A percentile compares a stretch with the other conserved stretches of the same genome.
Evolutionary conservation across 2,329 filamentous ascomycete species (phyloP).

Genomic region (Exophiala sp.): DNA sequence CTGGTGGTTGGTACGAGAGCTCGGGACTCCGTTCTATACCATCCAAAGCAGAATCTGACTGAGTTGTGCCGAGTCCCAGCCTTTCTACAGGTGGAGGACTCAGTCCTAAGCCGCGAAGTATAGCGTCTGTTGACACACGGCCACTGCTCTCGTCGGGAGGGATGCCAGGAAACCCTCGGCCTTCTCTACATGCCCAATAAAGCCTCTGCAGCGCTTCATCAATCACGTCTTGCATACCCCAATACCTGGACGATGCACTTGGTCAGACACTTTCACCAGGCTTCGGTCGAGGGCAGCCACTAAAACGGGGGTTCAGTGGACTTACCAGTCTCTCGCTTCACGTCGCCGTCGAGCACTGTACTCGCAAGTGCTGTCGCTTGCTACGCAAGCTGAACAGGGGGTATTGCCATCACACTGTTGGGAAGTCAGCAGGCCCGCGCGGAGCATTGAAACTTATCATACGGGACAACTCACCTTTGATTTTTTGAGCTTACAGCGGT

Average conservation of each 20-base stretch:
- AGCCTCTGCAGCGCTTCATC: slow-evolving; percentile 23
- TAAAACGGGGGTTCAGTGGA: no score
- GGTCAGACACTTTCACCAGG: no score
- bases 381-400: slow-evolving; percentile 16
- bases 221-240: slow-evolving; percentile 20
- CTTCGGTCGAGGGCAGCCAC: no score
- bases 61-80: background rate
- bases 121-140: slow-evolving; percentile 21
- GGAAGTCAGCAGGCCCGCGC: background rate
- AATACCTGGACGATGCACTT: slow-evolving; percentile 13
- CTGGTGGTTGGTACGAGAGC: slow-evolving; percentile 16
- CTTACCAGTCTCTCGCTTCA: slow-evolving; percentile 23
- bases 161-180: slow-evolving; percentile 20
- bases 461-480: slow-evolving; percentile 12
- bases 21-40: background rate
- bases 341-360: slow-evolving; percentile 22
- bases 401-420: slow-evolving; percentile 20
- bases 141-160: slow-evolving; percentile 19
- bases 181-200: slow-evolving; percentile 22
- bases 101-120: slow-evolving; percentile 20
- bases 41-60: slow-evolving; percentile 12
- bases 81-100: slow-evolving; percentile 16
- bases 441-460: background rate
- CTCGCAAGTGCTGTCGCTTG: slow-evolving; percentile 20
- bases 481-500: slow-evolving; percentile 24